phyloP scores from a whole-genome alignment of 139 green algal species.

The Auxenochlorella pyrenoidosa region DNA sequence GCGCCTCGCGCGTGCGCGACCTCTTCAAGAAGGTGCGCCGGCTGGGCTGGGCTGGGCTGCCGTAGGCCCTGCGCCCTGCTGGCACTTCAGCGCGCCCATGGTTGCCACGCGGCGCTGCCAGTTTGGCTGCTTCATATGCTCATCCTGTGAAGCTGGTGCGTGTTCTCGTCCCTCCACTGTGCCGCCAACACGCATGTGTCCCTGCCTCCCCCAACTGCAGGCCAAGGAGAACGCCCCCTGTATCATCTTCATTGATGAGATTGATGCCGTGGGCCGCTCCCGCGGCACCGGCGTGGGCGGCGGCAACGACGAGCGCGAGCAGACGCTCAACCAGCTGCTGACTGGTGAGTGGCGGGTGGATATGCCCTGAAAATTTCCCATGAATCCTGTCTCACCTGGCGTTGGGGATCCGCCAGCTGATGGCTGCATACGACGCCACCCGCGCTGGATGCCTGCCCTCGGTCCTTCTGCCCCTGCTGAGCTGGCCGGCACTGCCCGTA shows the following conservation, averaged over 20 bases:
- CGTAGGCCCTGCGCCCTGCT: too few relatives aligned
- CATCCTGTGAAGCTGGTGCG: too few relatives aligned
- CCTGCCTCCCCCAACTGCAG: constrained; percentile 45
- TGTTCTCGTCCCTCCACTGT: too few relatives aligned
- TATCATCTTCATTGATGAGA: constrained; percentile 99
- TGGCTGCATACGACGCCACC: too few relatives aligned
- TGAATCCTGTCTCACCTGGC: not conserved
- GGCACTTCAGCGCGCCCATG: too few relatives aligned
- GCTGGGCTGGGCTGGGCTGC: too few relatives aligned
- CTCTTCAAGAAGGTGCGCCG: constrained; percentile 95
- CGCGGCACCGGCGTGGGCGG: constrained; percentile 73
- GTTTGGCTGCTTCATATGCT: too few relatives aligned
- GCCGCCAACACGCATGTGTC: too few relatives aligned
- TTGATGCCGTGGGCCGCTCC: constrained; percentile 96
- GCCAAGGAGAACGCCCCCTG: constrained; percentile 96
- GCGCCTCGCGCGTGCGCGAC: constrained; percentile 82
- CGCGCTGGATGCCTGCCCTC: too few relatives aligned
- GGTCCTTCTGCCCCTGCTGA: not conserved
- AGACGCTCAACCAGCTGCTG: constrained; percentile 99
- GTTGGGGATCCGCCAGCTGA: too few relatives aligned
- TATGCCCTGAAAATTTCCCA: not conserved
- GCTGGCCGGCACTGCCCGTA: not conserved
- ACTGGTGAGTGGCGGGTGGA: constrained; percentile 47
- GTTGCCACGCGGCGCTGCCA: too few relatives aligned
- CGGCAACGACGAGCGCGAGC: constrained; percentile 99